Percentiles rank a stretch among this genome's conserved stretches.
phyloP scores from a whole-genome alignment of 2,329 filamentous ascomycete genomes.

The Seiridium unicorne region DNA sequence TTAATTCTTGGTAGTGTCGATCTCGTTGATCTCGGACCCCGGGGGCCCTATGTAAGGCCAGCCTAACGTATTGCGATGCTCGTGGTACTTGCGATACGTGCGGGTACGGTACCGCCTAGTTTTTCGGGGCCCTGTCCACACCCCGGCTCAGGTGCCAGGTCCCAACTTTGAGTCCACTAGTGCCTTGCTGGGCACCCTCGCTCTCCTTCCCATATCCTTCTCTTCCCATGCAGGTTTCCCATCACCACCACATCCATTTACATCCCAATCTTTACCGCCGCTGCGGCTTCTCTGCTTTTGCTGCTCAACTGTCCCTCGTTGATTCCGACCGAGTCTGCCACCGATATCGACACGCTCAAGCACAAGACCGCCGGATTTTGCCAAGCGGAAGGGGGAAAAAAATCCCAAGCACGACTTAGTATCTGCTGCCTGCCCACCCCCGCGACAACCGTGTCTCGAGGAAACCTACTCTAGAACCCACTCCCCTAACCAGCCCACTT shows the following conservation, averaged over 20 bases:
- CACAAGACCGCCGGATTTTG: not conserved
- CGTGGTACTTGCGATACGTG: too few relatives aligned
- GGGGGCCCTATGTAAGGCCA: too few relatives aligned
- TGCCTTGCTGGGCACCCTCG: slow-evolving; percentile 1
- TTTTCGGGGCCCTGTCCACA: slow-evolving; percentile 1
- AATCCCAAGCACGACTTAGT: not conserved
- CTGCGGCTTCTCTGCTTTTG: not conserved
- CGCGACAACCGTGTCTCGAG: not conserved
- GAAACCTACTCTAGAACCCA: not conserved
- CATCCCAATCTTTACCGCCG: too few relatives aligned
- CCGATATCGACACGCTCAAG: not conserved
- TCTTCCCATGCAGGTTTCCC: not conserved
- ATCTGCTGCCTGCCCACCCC: not conserved
- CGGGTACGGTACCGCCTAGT: not conserved
- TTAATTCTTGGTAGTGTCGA: too few relatives aligned
- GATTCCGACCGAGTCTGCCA: not conserved
- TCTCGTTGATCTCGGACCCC: too few relatives aligned
- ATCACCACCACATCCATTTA: not conserved
- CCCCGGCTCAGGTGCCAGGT: slow-evolving; percentile 1
- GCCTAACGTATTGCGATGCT: too few relatives aligned
- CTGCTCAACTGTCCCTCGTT: not conserved
- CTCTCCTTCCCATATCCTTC: not conserved
- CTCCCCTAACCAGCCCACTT: not conserved
- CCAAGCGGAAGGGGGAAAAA: not conserved
- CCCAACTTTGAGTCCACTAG: not conserved